Base-by-base conservation (phyloP, 1,139 yeast species). In the Saccharomycopsis crataegensis region DNA sequence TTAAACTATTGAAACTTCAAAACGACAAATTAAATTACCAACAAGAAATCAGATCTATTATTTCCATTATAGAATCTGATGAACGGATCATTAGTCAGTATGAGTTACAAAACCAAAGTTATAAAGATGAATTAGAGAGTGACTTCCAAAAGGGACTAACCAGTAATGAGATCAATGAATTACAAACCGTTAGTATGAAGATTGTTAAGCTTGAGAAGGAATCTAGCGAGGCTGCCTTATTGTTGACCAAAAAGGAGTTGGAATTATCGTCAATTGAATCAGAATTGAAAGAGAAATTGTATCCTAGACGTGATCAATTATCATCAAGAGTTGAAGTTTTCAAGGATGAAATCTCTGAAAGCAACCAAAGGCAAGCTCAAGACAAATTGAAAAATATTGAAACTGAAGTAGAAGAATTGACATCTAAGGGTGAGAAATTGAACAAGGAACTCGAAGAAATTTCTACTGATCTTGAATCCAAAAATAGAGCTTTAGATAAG, bases 121-220 rank as follows among this genome's bases (percentile, higher is more conserved):
- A 75, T 49, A 61, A 70, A 33, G 60, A 63, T 1, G 97, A 91
- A 65, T 61, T 82, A 54, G 59, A 64, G 1, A 72, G 83, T 5
- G 74, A 74, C 1, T 88, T 88, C 62, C 71, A 77, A 11, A 76
- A 77, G 51, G 73, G 76, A 1, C 69, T 90, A 43, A 70, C 81
- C 0, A 60, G 64, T 1, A 75, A 69, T 1, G 86, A 83, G 59
- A 67, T 69, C 47, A 55, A 60, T 1, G 70, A 70, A 43, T 68
- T 90, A 42, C 64, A 70, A 3, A 53, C 59, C 0, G 63, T 83
- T 9, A 71, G 71, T 34, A 48, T 54, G 0, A 64, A 72, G 6
- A 71, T 87, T 5, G 69, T 74, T 1, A 59, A 61, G 5, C 56
- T 72, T 3, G 84, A 79, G 59, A 64, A 62, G 8, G 63, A 71